Percentiles rank a stretch among this genome's conserved stretches.
These are phyloP conservation scores for Tetraselmis chui DNA, from an alignment of 139 green algal genomes.

Conservation along the genomic window DNA sequence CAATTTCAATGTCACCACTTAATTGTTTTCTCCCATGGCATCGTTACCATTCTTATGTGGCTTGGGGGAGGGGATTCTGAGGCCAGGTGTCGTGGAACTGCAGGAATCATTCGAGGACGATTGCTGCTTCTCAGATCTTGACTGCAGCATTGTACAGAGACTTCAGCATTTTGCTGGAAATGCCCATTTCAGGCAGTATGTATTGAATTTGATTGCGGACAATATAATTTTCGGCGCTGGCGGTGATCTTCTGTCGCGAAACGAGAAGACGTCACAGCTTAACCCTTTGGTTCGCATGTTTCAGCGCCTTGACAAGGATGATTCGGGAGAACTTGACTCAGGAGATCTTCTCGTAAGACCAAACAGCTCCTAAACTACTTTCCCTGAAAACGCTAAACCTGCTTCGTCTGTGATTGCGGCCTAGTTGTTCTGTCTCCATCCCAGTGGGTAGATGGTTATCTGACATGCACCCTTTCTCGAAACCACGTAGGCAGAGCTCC, in stretches of 20 bases:
- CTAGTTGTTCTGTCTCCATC: no score
- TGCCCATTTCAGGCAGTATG: neutral
- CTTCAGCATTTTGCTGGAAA: neutral
- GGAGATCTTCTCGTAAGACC: neutral
- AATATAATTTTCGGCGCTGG: neutral
- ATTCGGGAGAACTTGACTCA: neutral
- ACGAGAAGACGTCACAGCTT: neutral
- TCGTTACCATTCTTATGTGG: no score
- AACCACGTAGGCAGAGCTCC: neutral
- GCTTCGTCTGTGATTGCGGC: no score
- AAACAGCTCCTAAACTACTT: no score
- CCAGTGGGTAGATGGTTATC: no score
- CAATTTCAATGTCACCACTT: no score
- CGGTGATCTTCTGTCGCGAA: neutral
- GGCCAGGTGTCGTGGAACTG: no score
- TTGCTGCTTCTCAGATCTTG: neutral
- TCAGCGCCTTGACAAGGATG: neutral
- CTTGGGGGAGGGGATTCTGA: no score
- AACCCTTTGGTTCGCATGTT: neutral
- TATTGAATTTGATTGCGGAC: neutral
- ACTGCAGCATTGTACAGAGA: neutral
- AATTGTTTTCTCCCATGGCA: no score
- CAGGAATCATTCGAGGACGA: neutral
- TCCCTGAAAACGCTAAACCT: no score
- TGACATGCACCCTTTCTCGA: no score